Conservation (phyloP, 352 stramenopile species). For the Phytophthora cajani region DNA sequence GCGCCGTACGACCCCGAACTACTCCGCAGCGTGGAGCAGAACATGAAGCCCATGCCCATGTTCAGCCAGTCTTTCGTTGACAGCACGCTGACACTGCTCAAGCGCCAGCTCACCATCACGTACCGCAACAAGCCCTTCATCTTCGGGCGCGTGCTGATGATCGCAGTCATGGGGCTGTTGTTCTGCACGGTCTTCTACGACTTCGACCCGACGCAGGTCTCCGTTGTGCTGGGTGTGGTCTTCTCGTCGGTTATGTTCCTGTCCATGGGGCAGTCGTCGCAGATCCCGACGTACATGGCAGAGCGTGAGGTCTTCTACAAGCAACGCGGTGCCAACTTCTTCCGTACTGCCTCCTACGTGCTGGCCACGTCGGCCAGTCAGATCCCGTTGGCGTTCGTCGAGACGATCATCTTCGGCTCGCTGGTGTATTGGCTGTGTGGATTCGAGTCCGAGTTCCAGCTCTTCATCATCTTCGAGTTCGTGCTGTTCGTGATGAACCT, state of each 20-base stretch:
- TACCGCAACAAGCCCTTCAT: conserved; percentile 51
- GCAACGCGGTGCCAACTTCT: conserved; percentile 77
- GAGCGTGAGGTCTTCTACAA: conserved; percentile 79
- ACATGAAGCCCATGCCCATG: conserved; percentile 38
- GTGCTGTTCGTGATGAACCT: conserved; percentile 56
- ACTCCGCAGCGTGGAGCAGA: conserved; percentile 18
- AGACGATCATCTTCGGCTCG: conserved; percentile 78
- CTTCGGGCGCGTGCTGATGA: conserved; percentile 40
- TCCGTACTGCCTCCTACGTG: conserved; percentile 71
- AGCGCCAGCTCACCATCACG: conserved; percentile 67
- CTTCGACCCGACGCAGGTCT: conserved; percentile 40
- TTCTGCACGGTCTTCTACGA: conserved; percentile 56
- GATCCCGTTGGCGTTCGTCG: conserved; percentile 48
- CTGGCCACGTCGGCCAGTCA: conserved; percentile 46
- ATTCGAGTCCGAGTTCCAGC: conserved; percentile 36
- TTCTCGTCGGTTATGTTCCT: conserved; percentile 85
- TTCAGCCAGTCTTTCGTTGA: conserved; percentile 40
- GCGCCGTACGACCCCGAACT: conserved; percentile 21
- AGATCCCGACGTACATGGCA: conserved; percentile 74
- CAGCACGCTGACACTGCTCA: conserved; percentile 30
- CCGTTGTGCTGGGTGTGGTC: conserved; percentile 70
- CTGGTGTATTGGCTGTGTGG: conserved; percentile 87
- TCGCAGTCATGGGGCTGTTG: conserved; percentile 48
- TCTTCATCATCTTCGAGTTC: conserved; percentile 51
- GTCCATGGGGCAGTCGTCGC: conserved; percentile 67